Evolutionary conservation across 108 stramenopile species (phyloP).

Genomic region (Asterionellopsis glacialis): DNA sequence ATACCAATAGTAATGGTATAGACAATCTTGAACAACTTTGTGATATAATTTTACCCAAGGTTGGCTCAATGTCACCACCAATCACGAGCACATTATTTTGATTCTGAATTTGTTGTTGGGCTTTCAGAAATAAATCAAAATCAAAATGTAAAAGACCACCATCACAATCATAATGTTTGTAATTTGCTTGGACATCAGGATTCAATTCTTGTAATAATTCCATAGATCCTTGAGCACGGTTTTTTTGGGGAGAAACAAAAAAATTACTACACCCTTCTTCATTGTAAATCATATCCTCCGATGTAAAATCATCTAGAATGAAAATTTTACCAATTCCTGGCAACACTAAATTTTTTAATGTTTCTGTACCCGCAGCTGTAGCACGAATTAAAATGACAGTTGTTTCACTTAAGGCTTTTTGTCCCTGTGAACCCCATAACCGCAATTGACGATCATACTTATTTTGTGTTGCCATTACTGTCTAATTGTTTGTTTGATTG

Average conservation of each 20-base stretch:
- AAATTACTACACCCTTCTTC: constrained; percentile 58
- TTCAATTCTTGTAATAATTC: constrained; percentile 67
- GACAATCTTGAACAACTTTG: constrained; percentile 33
- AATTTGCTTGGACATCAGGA: constrained; percentile 71
- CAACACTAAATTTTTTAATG: constrained; percentile 96
- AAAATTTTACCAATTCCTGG: constrained; percentile 94
- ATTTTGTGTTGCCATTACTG: constrained; percentile 88
- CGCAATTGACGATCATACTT: constrained; percentile 99
- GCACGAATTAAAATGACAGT: constrained; percentile 69
- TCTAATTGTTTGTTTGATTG: no score
- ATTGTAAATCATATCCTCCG: constrained; percentile 24
- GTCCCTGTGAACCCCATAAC: constrained; percentile 97
- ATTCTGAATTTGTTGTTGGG: not conserved
- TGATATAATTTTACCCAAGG: constrained; percentile 51
- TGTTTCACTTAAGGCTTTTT: constrained; percentile 63
- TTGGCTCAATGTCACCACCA: constrained; percentile 76
- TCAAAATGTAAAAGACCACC: not conserved
- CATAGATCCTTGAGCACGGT: constrained; percentile 34
- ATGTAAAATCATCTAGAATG: constrained; percentile 85
- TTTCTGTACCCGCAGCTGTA: constrained; percentile 92
- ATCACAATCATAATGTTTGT: constrained; percentile 8
- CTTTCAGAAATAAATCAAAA: not conserved
- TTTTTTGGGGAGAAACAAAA: constrained; percentile 40
- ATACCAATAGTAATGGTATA: constrained; percentile 70
- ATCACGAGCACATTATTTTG: constrained; percentile 64